Base-by-base conservation (phyloP, 2,329 filamentous ascomycete species). In the Talaromyces funiculosus region DNA sequence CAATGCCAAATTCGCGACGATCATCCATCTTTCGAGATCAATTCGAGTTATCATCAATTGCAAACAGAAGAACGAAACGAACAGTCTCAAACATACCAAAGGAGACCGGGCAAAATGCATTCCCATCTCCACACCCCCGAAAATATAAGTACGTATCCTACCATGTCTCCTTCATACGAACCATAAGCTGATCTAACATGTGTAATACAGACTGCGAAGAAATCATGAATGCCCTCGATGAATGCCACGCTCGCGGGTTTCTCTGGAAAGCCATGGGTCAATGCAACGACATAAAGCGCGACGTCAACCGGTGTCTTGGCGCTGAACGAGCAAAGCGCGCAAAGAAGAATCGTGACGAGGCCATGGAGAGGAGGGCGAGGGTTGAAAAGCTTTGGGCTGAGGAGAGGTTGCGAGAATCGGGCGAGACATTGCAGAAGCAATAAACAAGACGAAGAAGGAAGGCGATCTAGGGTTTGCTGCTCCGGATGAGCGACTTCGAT, bases 101-200 rank as follows among this genome's bases (percentile, higher is more conserved):
- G 4, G 16, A 14, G 2, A 3, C 1, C 10, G 31, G 24, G 2
- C 61, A 84, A 69, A 47, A 99, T 99, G 94, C 94, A 99, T 90
- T 95, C 94, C 59, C 93, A 97, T 79, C 81, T 99, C 2, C 92
- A 97, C 73, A 96, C 91, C 29, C 91, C 94, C 74, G 88, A 96
- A 73, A 96, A 96, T 68, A 82, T 85, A 67, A 92, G 93, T 96
- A 83, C 45, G 78, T 74, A 57, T 53, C 35, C 29, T 43, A 43
- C 49, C 53, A 9, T 40, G 29, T 24, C 10, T 14, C 7, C 4
- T 5, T 16, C 24, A 16, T 12, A 8, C 12, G 8, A 55, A 43
- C 54, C 47, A 47, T 55, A n/a, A 18, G 22, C 35, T 47, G 38
- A 33, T 22, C 14, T 10, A 45, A 20, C 22, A 45, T 38, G 37